Evolutionary conservation across 768 basidiomycete genomes (phyloP).

Genomic region (Serendipita vermifera): DNA sequence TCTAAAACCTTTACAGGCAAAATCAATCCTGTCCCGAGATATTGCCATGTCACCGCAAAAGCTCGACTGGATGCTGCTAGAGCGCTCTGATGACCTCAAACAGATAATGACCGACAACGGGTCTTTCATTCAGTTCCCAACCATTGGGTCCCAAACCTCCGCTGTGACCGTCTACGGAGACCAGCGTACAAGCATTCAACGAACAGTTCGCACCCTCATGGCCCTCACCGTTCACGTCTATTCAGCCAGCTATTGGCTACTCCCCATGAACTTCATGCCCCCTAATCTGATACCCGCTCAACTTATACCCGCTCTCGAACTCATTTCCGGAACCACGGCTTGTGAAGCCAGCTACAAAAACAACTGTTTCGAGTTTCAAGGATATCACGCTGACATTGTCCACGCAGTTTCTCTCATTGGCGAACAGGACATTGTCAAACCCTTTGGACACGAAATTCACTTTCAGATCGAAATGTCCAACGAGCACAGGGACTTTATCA

Average conservation of each 20-base stretch:
- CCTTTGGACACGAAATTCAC: conserved; percentile 92
- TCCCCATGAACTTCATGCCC: conserved; percentile 83
- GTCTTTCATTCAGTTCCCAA: conserved; percentile 87
- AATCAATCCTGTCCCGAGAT: conserved; percentile 80
- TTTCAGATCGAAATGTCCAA: conserved; percentile 97
- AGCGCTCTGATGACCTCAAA: conserved; percentile 86
- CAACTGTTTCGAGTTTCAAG: conserved; percentile 96
- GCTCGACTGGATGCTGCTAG: conserved; percentile 96
- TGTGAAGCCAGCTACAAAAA: conserved; percentile 94
- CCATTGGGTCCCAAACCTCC: conserved; percentile 84
- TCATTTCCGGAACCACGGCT: conserved; percentile 73
- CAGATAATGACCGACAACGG: conserved; percentile 92
- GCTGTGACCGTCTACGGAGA: conserved; percentile 91
- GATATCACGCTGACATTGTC: conserved; percentile 82
- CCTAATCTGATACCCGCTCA: conserved; percentile 58
- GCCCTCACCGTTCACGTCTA: conserved; percentile 68
- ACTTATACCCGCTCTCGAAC: conserved; percentile 72
- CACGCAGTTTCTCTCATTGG: conserved; percentile 73
- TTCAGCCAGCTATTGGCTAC: conserved; percentile 92
- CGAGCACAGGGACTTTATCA: conserved; percentile 97
- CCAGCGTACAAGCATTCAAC: conserved; percentile 83
- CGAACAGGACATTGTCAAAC: conserved; percentile 81
- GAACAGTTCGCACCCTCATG: conserved; percentile 91
- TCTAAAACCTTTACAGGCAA: conserved; percentile 42
- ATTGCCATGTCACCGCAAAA: conserved; percentile 92